Conservation (phyloP, 352 stramenopile genomes). For the Pythium apleroticum region DNA sequence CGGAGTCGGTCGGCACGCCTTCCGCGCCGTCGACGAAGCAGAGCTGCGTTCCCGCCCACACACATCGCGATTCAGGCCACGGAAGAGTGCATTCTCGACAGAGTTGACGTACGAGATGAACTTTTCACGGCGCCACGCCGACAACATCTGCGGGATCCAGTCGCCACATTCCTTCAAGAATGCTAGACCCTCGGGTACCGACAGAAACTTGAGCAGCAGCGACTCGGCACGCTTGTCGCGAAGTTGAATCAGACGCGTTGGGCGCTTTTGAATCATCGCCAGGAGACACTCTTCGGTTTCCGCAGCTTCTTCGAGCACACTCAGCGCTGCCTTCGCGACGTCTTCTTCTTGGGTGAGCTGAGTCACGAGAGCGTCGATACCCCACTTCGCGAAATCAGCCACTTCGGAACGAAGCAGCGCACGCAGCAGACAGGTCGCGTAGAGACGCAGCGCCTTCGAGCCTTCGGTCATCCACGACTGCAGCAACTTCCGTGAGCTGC, state of each 20-base stretch:
- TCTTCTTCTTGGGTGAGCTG: conserved; percentile 86
- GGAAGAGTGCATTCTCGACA: conserved; percentile 81
- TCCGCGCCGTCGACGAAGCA: conserved; percentile 29
- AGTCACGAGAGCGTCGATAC: conserved; percentile 82
- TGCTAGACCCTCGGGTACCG: conserved; percentile 67
- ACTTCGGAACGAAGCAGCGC: conserved; percentile 83
- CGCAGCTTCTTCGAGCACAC: conserved; percentile 83
- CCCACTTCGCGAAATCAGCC: conserved; percentile 88
- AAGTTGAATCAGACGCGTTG: conserved; percentile 73
- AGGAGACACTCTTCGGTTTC: conserved; percentile 81
- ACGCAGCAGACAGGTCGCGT: conserved; percentile 81
- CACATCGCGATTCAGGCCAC: conserved; percentile 78
- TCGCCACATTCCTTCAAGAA: conserved; percentile 81
- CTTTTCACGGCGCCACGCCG: conserved; percentile 78
- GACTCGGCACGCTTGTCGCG: conserved; percentile 81
- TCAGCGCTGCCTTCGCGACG: conserved; percentile 82
- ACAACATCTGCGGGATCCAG: conserved; percentile 79
- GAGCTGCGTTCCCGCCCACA: conserved; percentile 58
- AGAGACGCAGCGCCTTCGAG: conserved; percentile 81
- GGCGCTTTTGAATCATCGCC: conserved; percentile 83
- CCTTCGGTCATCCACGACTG: conserved; percentile 88
- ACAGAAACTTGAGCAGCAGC: conserved; percentile 83
- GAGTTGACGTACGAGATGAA: conserved; percentile 85
- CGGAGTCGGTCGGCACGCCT: conserved; percentile 65
- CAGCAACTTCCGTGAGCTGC: conserved; percentile 82